Evolutionary conservation across 768 basidiomycete species (phyloP).

Genomic region (Coprinopsis cinerea): DNA sequence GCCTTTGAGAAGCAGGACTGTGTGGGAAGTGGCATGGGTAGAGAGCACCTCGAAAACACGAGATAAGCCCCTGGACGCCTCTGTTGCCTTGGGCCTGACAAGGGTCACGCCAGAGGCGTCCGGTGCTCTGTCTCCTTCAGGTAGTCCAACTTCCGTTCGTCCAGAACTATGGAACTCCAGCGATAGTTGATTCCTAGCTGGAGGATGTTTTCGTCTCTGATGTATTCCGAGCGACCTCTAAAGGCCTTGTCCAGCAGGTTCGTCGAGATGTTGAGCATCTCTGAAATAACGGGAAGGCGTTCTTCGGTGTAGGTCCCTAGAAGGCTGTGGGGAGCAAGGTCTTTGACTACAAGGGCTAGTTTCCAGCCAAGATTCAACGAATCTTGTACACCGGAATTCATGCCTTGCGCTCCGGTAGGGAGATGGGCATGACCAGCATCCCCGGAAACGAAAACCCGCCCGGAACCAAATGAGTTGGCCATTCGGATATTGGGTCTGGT

Average conservation of each 20-base stretch:
- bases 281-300: not conserved
- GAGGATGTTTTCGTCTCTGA: no score
- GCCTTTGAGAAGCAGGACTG: not conserved
- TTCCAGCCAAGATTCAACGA: not conserved
- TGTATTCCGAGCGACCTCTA: not conserved
- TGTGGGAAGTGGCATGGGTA: not conserved
- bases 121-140: not conserved
- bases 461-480: slow-evolving; percentile 31
- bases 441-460: slow-evolving; percentile 40
- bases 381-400: slow-evolving; percentile 35
- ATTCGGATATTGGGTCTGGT: slow-evolving; percentile 38
- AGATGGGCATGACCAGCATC: slow-evolving; percentile 39
- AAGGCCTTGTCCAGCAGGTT: not conserved
- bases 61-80: no score
- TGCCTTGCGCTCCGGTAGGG: slow-evolving; percentile 26
- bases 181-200: no score
- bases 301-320: not conserved
- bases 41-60: not conserved
- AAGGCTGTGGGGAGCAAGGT: not conserved
- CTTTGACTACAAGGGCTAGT: not conserved
- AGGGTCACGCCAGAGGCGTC: not conserved
- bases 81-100: not conserved
- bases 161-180: slow-evolving; percentile 44
- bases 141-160: slow-evolving; percentile 32
- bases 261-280: not conserved